These are phyloP conservation scores for Backusella sp. DNA, from an alignment of 192 early-diverging fungal species.

Conservation along the genomic window DNA sequence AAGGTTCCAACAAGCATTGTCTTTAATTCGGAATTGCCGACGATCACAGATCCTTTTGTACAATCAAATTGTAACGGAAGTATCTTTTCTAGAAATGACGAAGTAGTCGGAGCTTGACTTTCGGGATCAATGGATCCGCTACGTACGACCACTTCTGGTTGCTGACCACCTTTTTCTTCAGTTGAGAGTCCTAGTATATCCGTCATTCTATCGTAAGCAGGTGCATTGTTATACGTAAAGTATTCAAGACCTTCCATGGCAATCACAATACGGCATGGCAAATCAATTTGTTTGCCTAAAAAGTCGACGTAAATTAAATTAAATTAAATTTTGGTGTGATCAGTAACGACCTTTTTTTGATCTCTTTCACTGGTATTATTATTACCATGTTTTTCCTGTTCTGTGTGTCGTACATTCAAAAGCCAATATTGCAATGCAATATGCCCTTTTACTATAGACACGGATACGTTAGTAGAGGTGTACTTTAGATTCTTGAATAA, in stretches of 20 bases:
- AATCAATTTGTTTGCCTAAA: conserved; percentile 10
- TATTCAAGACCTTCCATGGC: conserved; percentile 72
- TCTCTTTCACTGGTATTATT: not conserved
- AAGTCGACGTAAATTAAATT: not conserved
- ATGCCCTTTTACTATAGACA: conserved; percentile 69
- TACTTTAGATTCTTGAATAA: conserved; percentile 78
- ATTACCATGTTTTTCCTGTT: conserved; percentile 25
- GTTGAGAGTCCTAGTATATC: conserved; percentile 38
- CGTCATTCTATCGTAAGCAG: conserved; percentile 63
- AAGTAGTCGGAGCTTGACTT: conserved; percentile 25
- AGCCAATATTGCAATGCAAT: conserved; percentile 76
- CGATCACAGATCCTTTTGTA: conserved; percentile 62
- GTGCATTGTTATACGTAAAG: conserved; percentile 78
- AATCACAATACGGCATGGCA: conserved; percentile 59
- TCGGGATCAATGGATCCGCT: conserved; percentile 37
- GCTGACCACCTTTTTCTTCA: not conserved
- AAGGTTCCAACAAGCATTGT: conserved; percentile 59
- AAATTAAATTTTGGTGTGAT: not conserved
- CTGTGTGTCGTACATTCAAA: conserved; percentile 45
- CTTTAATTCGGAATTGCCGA: conserved; percentile 67
- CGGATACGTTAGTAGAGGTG: conserved; percentile 67
- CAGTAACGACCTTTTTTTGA: not conserved
- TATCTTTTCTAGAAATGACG: conserved; percentile 52
- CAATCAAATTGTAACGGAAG: conserved; percentile 68
- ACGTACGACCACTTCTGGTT: not conserved